These are phyloP conservation scores for Chlorella sp. DNA, from an alignment of 139 green algal species.

Conservation along the genomic window DNA sequence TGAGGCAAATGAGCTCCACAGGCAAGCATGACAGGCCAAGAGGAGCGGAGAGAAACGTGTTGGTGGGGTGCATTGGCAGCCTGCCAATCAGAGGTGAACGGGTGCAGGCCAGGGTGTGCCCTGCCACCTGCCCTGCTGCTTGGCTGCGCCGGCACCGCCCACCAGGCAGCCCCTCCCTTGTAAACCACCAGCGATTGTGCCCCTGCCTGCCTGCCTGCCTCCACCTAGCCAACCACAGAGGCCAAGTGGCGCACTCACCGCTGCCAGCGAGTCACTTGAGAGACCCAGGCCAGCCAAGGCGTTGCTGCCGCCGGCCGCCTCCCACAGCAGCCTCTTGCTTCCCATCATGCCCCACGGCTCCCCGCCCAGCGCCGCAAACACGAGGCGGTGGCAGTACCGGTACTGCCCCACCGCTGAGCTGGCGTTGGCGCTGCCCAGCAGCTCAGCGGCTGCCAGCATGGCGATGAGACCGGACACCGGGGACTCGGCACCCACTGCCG, in stretches of 20 bases:
- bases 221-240: not conserved
- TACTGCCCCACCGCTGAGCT: not conserved
- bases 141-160: too few relatives aligned
- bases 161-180: not conserved
- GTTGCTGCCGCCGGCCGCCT: constrained; percentile 41
- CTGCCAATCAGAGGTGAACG: too few relatives aligned
- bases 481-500: constrained; percentile 57
- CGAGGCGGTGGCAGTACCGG: constrained; percentile 40
- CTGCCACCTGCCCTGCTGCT: too few relatives aligned
- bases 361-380: constrained; percentile 72
- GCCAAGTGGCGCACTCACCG: not conserved
- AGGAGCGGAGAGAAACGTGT: too few relatives aligned
- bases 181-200: not conserved
- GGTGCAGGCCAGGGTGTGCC: too few relatives aligned
- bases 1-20: too few relatives aligned
- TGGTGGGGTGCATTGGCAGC: too few relatives aligned
- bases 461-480: constrained; percentile 77
- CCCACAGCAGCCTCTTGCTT: constrained; percentile 73
- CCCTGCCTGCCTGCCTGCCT: not conserved
- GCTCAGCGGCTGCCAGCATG: constrained; percentile 66
- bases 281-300: constrained; percentile 47
- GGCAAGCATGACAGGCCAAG: too few relatives aligned
- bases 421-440: constrained; percentile 51
- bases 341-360: constrained; percentile 80
- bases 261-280: not conserved